phyloP scores from a whole-genome alignment of 2,329 filamentous ascomycete genomes.

The Myotisia sp. region DNA sequence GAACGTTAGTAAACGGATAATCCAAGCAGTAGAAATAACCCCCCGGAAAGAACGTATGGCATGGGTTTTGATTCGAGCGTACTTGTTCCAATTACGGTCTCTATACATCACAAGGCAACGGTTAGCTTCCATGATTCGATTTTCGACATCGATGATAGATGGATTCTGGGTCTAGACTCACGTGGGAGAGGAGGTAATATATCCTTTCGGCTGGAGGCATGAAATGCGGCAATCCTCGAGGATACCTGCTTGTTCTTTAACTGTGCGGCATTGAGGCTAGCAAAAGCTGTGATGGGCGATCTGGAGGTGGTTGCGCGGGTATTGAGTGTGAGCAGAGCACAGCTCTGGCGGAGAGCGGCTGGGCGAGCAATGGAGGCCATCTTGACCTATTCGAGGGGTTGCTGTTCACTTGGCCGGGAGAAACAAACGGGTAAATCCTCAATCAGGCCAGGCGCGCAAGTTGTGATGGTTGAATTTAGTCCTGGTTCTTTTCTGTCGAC shows the following conservation, averaged over 20 bases:
- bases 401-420: no score
- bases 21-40: neutral
- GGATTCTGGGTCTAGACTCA: constrained; percentile 35
- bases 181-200: constrained; percentile 76
- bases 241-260: constrained; percentile 22
- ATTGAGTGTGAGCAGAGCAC: constrained; percentile 13
- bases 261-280: constrained; percentile 12
- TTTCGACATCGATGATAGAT: neutral
- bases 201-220: constrained; percentile 60
- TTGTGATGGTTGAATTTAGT: no score
- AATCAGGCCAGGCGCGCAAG: no score
- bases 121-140: neutral
- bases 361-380: constrained; percentile 31
- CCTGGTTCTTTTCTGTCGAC: no score
- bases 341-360: constrained; percentile 25
- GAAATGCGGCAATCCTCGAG: constrained; percentile 62
- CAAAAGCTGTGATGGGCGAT: constrained; percentile 12
- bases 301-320: no score
- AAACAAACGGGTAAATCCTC: no score
- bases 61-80: no score
- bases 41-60: no score
- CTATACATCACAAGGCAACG: constrained; percentile 29
- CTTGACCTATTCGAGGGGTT: constrained; percentile 4
- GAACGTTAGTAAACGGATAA: constrained; percentile 5
- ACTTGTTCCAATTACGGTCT: constrained; percentile 63